Evolutionary conservation across 495 filamentous ascomycete genomes (phyloP), one percentile per base, ranked within the genome.

Genomic region (Cairneyella variabilis): DNA sequence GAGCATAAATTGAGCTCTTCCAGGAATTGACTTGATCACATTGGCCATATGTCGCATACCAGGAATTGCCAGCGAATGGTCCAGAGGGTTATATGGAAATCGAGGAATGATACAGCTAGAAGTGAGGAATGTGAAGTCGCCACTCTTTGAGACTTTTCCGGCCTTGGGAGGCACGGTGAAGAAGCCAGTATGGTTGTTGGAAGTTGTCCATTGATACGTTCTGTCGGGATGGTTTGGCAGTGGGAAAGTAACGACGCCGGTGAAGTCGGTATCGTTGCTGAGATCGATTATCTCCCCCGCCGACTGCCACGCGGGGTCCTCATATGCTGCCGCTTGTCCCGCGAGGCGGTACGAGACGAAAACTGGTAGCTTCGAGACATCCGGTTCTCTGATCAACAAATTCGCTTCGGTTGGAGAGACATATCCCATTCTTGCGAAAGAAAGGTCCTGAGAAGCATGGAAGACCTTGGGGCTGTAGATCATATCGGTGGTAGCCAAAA

Each of bases 61-160:
- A 0, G 83, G 83, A 37, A 97, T 84, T 9, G 83, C 76, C 2
- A 97, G 73, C 1, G 92, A 85, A 65, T 97, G 91, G 20, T 84
- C 76, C 10, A 90, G 69, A 0, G 89, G 83, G 48, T 77, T 86
- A 68, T 98, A 98, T 0, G 93, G 93, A 51, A 97, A 88, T 22
- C 88, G 83, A 4, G 87, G 82, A 64, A 96, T 91, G 63, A 98
- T 83, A 68, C 93, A 98, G 53, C 88, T 93, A 3, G 88, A 89
- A 3, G 91, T 90, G 3, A 97, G 66, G 65, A 98, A 98, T 4
- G 88, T 92, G 49, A 96, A 90, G 39, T 76, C 77, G 28, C 73
- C 76, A 16, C 75, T 73, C n/a, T 77, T 75, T 0, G 75, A 63
- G 1, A 80, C 77, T 5, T 75, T 62, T 1, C 90, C 90, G 61